These are phyloP conservation scores for Populus hybrid DNA, from an alignment of 441 rosid genomes.

Conservation along the genomic window DNA sequence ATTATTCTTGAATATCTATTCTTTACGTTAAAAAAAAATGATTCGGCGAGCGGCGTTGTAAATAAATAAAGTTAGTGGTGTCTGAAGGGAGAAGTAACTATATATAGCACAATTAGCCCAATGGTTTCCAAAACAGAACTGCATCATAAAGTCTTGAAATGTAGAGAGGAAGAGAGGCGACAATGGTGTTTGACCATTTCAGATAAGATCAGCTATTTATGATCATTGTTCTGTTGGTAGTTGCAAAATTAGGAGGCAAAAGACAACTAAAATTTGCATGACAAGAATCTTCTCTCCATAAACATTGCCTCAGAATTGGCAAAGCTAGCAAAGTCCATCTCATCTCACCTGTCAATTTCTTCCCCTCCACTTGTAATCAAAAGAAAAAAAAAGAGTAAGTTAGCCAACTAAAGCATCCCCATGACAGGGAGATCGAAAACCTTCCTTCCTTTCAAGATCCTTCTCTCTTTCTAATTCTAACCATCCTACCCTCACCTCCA, in stretches of 20 bases:
- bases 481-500: conserved; percentile 34
- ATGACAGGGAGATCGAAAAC: conserved; percentile 13
- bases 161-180: conserved; percentile 5
- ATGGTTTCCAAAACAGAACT: neutral
- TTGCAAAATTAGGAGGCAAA: conserved; percentile 16
- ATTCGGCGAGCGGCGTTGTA: neutral
- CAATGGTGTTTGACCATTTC: conserved; percentile 33
- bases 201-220: neutral
- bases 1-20: too few relatives aligned
- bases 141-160: neutral
- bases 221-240: neutral
- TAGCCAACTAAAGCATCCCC: neutral
- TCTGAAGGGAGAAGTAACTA: neutral
- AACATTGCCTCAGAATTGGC: conserved; percentile 26
- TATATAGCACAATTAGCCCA: too few relatives aligned
- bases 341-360: conserved; percentile 25
- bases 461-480: conserved; percentile 3
- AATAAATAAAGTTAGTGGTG: neutral
- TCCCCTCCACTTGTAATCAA: conserved; percentile 18
- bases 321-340: neutral
- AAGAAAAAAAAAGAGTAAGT: neutral
- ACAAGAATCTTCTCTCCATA: conserved; percentile 19
- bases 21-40: too few relatives aligned
- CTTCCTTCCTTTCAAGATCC: neutral
- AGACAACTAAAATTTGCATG: neutral